Conservation (phyloP, 192 early-diverging fungal genomes). For the Pecoramyces ruminantium region DNA sequence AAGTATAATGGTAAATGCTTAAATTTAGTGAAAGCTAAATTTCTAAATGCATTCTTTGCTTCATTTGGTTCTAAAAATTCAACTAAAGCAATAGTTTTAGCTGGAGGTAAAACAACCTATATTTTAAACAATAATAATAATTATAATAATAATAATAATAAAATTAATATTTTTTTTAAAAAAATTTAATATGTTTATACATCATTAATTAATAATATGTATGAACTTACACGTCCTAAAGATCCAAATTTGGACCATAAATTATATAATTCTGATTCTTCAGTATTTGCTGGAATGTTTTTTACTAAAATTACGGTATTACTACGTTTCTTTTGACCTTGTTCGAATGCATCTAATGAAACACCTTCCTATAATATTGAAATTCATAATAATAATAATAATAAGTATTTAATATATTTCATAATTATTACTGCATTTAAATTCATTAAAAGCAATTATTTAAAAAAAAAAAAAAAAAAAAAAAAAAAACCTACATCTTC, state of each 20-base stretch:
- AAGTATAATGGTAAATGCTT: conserved; percentile 82
- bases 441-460: no score
- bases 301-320: conserved; percentile 88
- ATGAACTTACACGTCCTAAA: conserved; percentile 64
- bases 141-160: not conserved
- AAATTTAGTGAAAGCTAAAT: conserved; percentile 79
- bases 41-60: conserved; percentile 70
- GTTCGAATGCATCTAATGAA: conserved; percentile 54
- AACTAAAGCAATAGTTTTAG: conserved; percentile 82
- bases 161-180: no score
- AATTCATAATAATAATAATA: no score
- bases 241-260: conserved; percentile 80
- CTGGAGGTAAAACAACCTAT: conserved; percentile 68
- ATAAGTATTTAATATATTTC: no score
- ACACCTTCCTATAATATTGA: conserved; percentile 46
- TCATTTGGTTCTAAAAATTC: conserved; percentile 83
- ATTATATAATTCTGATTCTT: conserved; percentile 59
- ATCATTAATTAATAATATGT: no score
- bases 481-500: conserved; percentile 28
- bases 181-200: no score
- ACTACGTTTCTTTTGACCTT: conserved; percentile 41
- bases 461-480: no score
- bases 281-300: conserved; percentile 74
- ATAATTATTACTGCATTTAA: no score
- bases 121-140: not conserved